Percentiles rank a stretch among this genome's conserved stretches.
phyloP scores from a whole-genome alignment of 129 eudicot species.

The Scalesia atractyloides region DNA sequence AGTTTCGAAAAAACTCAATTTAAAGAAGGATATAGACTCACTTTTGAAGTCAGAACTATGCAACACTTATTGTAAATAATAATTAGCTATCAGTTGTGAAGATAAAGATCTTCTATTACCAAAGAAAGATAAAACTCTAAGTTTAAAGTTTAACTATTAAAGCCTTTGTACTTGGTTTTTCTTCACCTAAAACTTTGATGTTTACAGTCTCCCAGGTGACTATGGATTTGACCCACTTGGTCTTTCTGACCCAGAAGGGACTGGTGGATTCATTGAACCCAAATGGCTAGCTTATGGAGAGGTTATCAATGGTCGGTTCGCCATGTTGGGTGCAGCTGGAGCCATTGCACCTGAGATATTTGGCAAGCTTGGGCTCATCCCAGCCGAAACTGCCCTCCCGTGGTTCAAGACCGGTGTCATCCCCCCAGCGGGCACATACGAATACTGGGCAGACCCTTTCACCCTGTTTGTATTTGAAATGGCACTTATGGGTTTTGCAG shows the following conservation, averaged over 20 bases:
- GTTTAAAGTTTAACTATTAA: too few relatives aligned
- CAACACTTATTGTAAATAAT: too few relatives aligned
- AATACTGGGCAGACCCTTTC: constrained; percentile 92
- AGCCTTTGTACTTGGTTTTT: not conserved
- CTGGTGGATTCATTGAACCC: constrained; percentile 97
- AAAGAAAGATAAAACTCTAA: too few relatives aligned
- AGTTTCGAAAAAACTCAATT: not conserved
- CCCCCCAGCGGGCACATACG: constrained; percentile 96
- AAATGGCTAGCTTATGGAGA: constrained; percentile 97
- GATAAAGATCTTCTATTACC: too few relatives aligned
- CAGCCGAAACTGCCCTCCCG: constrained; percentile 93
- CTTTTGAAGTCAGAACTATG: too few relatives aligned
- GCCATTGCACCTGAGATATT: constrained; percentile 91
- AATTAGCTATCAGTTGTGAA: too few relatives aligned
- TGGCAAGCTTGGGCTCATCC: constrained; percentile 92
- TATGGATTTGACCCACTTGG: constrained; percentile 96
- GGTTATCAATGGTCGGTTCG: constrained; percentile 76
- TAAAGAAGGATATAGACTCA: too few relatives aligned
- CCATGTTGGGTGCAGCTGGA: constrained; percentile 91
- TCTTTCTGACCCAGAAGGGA: constrained; percentile 97
- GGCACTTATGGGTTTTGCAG: constrained; percentile 98
- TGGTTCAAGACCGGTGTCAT: constrained; percentile 98
- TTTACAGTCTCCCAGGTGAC: constrained; percentile 91
- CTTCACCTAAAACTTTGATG: constrained; percentile 2
- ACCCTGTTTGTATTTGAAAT: constrained; percentile 85